These are phyloP conservation scores for Beauveria bassiana DNA, from an alignment of 2,329 filamentous ascomycete genomes.

Conservation along the genomic window DNA sequence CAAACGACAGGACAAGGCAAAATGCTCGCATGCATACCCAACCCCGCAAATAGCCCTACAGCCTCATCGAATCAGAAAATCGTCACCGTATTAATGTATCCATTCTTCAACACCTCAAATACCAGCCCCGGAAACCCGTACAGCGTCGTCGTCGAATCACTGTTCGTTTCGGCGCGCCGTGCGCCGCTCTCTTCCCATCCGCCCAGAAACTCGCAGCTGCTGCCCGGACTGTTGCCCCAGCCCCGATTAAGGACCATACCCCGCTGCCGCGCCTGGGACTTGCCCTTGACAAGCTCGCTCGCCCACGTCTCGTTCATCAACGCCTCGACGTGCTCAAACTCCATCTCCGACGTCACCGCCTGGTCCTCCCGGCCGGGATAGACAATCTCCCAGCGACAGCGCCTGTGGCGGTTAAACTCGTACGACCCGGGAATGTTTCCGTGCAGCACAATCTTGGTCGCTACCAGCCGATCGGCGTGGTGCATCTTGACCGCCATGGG, in stretches of 20 bases:
- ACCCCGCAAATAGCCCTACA: neutral
- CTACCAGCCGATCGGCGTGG: constrained; percentile 62
- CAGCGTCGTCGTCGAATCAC: constrained; percentile 66
- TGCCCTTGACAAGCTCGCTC: constrained; percentile 49
- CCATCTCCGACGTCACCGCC: constrained; percentile 64
- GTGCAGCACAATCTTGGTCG: constrained; percentile 87
- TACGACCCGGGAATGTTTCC: constrained; percentile 94
- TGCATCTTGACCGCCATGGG: constrained; percentile 30
- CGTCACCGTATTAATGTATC: constrained; percentile 79
- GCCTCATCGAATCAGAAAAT: constrained; percentile 53
- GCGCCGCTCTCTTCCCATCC: constrained; percentile 71
- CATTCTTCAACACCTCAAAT: constrained; percentile 94
- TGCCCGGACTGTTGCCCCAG: constrained; percentile 86
- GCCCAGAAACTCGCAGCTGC: constrained; percentile 76
- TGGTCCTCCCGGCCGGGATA: constrained; percentile 43
- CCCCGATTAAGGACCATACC: constrained; percentile 89
- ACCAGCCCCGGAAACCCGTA: constrained; percentile 91
- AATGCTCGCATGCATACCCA: neutral
- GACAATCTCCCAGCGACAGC: constrained; percentile 76
- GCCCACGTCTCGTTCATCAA: constrained; percentile 64
- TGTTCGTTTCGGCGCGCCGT: constrained; percentile 46
- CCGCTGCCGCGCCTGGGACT: constrained; percentile 44
- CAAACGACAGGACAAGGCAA: neutral
- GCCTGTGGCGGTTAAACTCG: constrained; percentile 88
- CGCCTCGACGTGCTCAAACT: constrained; percentile 65